Percentiles rank a stretch among this genome's conserved stretches.
Evolutionary conservation across 139 green algal genomes (phyloP).

Genomic region (Coelastrella sp.): DNA sequence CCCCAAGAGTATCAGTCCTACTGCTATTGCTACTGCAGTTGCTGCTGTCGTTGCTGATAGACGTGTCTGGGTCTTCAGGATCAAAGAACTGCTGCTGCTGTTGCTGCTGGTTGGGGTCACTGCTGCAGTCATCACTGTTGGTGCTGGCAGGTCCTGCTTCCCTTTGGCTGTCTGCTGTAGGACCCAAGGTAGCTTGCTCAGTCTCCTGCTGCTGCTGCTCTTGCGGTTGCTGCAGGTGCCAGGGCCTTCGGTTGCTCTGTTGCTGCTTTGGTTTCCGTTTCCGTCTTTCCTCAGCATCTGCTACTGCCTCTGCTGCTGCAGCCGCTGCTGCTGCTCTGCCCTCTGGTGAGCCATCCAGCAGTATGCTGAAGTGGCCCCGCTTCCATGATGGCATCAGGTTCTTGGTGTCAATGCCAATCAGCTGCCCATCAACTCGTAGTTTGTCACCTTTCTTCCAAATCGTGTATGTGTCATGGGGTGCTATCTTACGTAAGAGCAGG

Average conservation of each 20-base stretch:
- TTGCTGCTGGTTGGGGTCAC: not conserved
- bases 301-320: slow-evolving; percentile 26
- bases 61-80: too few species aligned
- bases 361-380: slow-evolving; percentile 80
- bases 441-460: slow-evolving; percentile 63
- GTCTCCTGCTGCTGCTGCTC: slow-evolving; percentile 35
- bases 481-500: slow-evolving; percentile 76
- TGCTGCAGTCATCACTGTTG: not conserved
- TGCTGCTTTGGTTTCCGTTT: not conserved
- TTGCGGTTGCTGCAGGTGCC: not conserved
- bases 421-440: slow-evolving; percentile 43
- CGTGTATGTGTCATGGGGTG: slow-evolving; percentile 86
- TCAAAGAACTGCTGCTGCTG: too few species aligned
- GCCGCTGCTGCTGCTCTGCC: slow-evolving; percentile 34
- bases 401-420: slow-evolving; percentile 79
- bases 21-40: too few species aligned
- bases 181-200: too few species aligned
- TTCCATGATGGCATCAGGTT: slow-evolving; percentile 80
- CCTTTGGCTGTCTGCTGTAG: too few species aligned
- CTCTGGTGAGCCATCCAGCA: slow-evolving; percentile 72
- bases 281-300: not conserved
- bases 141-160: too few species aligned
- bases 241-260: not conserved
- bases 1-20: too few species aligned
- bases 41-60: too few species aligned